A percentile compares a stretch with the other conserved stretches of the same genome.
Evolutionary conservation across 2,329 filamentous ascomycete species (phyloP).

Genomic region (Aspergillus neoniger): DNA sequence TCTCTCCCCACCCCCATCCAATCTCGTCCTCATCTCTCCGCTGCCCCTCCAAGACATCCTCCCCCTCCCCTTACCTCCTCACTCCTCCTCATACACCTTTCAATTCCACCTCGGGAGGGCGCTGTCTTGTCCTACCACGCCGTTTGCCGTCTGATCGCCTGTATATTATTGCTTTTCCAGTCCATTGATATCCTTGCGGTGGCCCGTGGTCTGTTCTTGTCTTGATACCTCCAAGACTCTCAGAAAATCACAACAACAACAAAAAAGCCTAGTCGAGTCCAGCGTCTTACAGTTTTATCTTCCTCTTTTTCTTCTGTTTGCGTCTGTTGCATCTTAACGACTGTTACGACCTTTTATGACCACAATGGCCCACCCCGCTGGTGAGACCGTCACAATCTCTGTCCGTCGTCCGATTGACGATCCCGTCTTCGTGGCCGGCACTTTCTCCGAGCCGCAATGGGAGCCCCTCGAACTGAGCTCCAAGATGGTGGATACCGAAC

Average conservation of each 20-base stretch:
- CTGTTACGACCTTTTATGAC: constrained; percentile 24
- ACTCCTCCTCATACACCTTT: constrained; percentile 9
- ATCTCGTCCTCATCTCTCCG: constrained; percentile 15
- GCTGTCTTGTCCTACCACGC: constrained; percentile 10
- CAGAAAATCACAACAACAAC: neutral
- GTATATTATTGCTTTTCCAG: constrained; percentile 21
- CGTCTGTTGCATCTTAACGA: constrained; percentile 19
- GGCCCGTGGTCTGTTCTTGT: constrained; percentile 10
- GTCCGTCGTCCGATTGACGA: constrained; percentile 28
- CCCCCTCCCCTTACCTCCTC: constrained; percentile 16
- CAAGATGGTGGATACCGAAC: constrained; percentile 21
- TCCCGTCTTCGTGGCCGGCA: constrained; percentile 30
- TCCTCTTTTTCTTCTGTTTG: constrained; percentile 24
- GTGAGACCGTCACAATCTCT: constrained; percentile 30
- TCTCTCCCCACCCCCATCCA: constrained; percentile 16
- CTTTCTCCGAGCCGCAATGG: constrained; percentile 34
- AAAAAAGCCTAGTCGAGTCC: neutral
- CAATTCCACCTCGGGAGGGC: constrained; percentile 20
- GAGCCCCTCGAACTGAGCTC: constrained; percentile 28
- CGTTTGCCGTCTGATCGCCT: constrained; percentile 8
- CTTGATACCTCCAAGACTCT: neutral
- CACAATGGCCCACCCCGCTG: constrained; percentile 23
- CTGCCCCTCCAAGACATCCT: constrained; percentile 15
- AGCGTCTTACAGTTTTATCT: neutral
- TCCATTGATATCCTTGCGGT: constrained; percentile 15